Conservation (phyloP, 176 grass and related monocot species). For the Canna indica region DNA sequence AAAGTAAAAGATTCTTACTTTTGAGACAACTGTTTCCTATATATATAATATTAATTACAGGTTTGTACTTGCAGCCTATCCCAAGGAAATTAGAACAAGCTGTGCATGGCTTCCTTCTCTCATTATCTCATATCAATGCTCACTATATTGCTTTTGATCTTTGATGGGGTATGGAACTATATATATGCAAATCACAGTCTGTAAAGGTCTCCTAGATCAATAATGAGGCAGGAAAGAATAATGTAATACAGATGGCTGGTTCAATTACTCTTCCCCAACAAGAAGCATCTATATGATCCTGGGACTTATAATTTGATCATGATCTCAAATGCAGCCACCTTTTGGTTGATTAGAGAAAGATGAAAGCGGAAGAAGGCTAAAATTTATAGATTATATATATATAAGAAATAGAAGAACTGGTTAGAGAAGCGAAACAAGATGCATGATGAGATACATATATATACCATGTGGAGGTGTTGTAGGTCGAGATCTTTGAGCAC, state of each 20-base stretch:
- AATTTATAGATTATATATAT: not conserved
- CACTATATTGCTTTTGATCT: no score
- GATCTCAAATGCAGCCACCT: not conserved
- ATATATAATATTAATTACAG: not conserved
- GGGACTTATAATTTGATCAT: not conserved
- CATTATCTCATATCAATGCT: not conserved
- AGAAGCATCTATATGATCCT: no score
- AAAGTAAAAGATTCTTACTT: slow-evolving; percentile 15
- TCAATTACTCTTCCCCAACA: no score
- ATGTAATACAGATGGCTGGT: no score
- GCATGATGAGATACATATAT: not conserved
- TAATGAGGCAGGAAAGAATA: no score
- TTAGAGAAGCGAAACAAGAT: not conserved
- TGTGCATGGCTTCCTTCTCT: not conserved
- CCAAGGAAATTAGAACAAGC: not conserved
- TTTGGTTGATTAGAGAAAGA: not conserved
- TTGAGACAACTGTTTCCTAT: not conserved
- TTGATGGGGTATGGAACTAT: no score
- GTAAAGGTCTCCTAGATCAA: no score
- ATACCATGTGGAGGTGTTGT: slow-evolving; percentile 66
- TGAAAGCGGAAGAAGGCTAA: not conserved
- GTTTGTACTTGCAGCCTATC: not conserved
- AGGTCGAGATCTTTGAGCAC: slow-evolving; percentile 82
- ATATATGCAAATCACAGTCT: no score
- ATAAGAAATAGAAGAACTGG: not conserved